Base-by-base conservation (phyloP, 2,329 filamentous ascomycete genomes). In the Diaporthe ampelina region DNA sequence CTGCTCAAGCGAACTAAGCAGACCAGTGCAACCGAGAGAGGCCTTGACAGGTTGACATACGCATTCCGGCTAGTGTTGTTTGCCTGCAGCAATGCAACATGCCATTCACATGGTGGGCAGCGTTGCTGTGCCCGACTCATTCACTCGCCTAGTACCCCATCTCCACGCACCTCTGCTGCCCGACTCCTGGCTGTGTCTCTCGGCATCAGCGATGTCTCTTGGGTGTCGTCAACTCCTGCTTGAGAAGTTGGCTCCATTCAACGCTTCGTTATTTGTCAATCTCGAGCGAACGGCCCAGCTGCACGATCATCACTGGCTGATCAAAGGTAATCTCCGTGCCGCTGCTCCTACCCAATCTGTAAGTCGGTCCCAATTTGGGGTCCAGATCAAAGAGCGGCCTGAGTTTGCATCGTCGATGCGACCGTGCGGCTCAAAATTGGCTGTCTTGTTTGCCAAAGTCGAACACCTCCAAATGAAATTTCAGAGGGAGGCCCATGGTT, bases 361-460 rank as follows among this genome's bases (percentile, higher is more conserved):
- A 45, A 40, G 45, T 54, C 32, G 21, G 45, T 26, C 48, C 48
- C 48, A 43, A 29, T 63, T 43, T 52, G 70, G 70, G 57, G 57
- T 54, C 48, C 57, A 72, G 50, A 72, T 61, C 5, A 35, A 29
- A 56, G 26, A 50, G 32, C 48, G 37, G 26, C 57, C 56, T 61
- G 19, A n/a, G 70, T 24, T n/a, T 43, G n/a, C 40, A 56, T 54
- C 57, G 24, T 37, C 54, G 72, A 76, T 76, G 69, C 54, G 24
- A 74, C 72, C 3, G 37, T 76, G 74, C 67, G 74, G 74, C 74
- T 76, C 63, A 74, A 69, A 57, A 69, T 8, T 56, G 26, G 15
- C 43, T 21, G 29, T 32, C 6, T 67, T 67, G 15, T 61, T 63
- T 73, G 50, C 61, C 45, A 11, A 37, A 26, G 21, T 57, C 52